Conservation (phyloP, 495 filamentous ascomycete species). For the Halenospora varia region DNA sequence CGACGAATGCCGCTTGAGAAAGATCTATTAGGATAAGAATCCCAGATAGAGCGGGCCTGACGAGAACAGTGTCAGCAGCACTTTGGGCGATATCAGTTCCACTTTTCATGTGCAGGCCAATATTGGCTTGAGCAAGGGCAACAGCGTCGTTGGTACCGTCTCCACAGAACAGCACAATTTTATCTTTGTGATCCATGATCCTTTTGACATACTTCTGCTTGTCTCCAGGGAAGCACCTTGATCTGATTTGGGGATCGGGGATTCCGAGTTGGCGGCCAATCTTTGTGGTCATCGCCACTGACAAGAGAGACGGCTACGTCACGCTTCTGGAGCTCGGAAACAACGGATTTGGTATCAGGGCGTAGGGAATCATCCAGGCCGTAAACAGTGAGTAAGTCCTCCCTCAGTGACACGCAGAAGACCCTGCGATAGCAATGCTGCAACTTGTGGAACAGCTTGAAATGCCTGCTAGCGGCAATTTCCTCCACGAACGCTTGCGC, state of each 20-base stretch:
- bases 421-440: slow-evolving; percentile 38
- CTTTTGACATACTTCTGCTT: no score
- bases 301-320: slow-evolving; percentile 57
- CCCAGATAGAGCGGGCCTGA: slow-evolving; percentile 51
- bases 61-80: slow-evolving; percentile 68
- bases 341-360: slow-evolving; percentile 43
- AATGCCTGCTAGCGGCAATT: slow-evolving; percentile 66
- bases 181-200: slow-evolving; percentile 26
- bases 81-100: slow-evolving; percentile 61
- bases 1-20: slow-evolving; percentile 47
- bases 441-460: slow-evolving; percentile 21
- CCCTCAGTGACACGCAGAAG: slow-evolving; percentile 57
- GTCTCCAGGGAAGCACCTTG: no score
- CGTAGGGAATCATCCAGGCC: slow-evolving; percentile 58
- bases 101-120: slow-evolving; percentile 65
- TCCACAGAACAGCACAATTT: slow-evolving; percentile 62
- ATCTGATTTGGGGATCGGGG: slow-evolving; percentile 36
- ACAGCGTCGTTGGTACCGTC: slow-evolving; percentile 81
- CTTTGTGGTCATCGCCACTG: slow-evolving; percentile 66
- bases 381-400: slow-evolving; percentile 48
- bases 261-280: slow-evolving; percentile 59
- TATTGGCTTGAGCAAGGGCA: slow-evolving; percentile 66
- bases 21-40: slow-evolving; percentile 57
- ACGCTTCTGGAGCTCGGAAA: slow-evolving; percentile 49
- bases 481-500: slow-evolving; percentile 47